Percentiles rank a stretch among this genome's conserved stretches.
phyloP scores from a whole-genome alignment of 495 filamentous ascomycete genomes.

The Cercophora scortea region DNA sequence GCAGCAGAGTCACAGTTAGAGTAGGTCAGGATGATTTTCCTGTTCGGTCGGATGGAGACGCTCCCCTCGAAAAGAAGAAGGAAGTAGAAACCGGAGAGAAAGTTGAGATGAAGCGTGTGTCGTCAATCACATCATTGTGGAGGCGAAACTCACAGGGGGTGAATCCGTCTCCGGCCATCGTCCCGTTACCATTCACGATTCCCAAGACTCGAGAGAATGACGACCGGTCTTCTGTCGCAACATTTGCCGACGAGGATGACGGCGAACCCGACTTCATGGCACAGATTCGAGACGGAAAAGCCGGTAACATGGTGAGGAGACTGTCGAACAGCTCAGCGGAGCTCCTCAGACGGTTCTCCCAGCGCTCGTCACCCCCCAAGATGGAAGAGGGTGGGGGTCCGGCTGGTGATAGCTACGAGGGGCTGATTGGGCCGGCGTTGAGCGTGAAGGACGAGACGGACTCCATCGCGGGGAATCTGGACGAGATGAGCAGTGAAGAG shows the following conservation, averaged over 20 bases:
- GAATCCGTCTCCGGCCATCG: slow-evolving; percentile 30
- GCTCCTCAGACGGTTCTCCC: slow-evolving; percentile 39
- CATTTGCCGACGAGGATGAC: slow-evolving; percentile 49
- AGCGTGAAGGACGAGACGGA: slow-evolving; percentile 26
- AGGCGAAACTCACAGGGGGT: slow-evolving; percentile 3
- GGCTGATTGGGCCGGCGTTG: slow-evolving; percentile 32
- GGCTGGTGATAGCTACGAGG: slow-evolving; percentile 31
- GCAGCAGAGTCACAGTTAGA: no score
- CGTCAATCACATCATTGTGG: not conserved
- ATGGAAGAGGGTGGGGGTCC: slow-evolving; percentile 5
- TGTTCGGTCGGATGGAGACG: no score
- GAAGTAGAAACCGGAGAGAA: not conserved
- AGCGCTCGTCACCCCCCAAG: slow-evolving; percentile 18
- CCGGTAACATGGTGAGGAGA: slow-evolving; percentile 29
- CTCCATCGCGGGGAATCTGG: slow-evolving; percentile 47
- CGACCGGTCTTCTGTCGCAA: slow-evolving; percentile 52
- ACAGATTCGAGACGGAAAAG: slow-evolving; percentile 8
- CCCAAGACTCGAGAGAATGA: slow-evolving; percentile 36
- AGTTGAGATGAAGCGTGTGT: not conserved
- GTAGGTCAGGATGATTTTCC: no score
- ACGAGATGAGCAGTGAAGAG: slow-evolving; percentile 37
- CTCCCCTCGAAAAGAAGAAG: not conserved
- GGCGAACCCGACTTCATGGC: slow-evolving; percentile 11
- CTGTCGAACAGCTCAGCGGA: slow-evolving; percentile 40
- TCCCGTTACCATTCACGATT: slow-evolving; percentile 55